phyloP scores from a whole-genome alignment of 2,329 filamentous ascomycete species.

The Verticillium nonalfalfae region DNA sequence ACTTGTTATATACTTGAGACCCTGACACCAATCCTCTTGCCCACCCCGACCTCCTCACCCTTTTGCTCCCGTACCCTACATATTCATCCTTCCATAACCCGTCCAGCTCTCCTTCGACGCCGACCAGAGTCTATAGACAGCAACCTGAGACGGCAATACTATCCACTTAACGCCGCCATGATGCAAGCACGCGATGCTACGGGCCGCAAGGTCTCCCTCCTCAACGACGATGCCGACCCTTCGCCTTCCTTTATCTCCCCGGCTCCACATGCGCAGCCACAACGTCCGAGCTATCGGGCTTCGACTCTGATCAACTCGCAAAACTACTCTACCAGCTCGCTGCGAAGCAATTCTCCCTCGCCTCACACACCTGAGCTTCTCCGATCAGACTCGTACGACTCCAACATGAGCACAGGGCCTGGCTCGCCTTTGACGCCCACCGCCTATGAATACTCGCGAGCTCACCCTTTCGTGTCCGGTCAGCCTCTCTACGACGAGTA shows the following conservation, averaged over 20 bases:
- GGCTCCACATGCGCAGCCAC: slow-evolving; percentile 6
- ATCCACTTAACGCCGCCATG: slow-evolving; percentile 6
- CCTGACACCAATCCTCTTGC: background rate
- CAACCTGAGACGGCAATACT: background rate
- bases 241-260: slow-evolving; percentile 9
- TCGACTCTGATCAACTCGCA: slow-evolving; percentile 24
- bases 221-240: slow-evolving; percentile 44
- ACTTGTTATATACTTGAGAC: background rate
- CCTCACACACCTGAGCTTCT: slow-evolving; percentile 51
- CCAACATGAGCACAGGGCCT: slow-evolving; percentile 46
- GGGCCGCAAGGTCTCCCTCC: slow-evolving; percentile 51
- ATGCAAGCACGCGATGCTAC: slow-evolving; percentile 52
- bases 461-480: slow-evolving; percentile 7
- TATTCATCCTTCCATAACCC: background rate
- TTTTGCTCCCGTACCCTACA: background rate
- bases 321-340: slow-evolving; percentile 23
- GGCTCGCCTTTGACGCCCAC: slow-evolving; percentile 50
- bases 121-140: background rate
- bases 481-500: slow-evolving; percentile 14
- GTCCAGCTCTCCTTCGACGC: background rate
- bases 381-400: slow-evolving; percentile 57
- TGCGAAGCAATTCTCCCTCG: slow-evolving; percentile 36
- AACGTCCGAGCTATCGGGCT: slow-evolving; percentile 23
- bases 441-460: slow-evolving; percentile 28
- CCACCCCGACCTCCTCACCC: background rate